Evolutionary conservation across 1,284 basidiomycete species (phyloP), one percentile per base, ranked within the genome.

Genomic region (Vanrija sp.): DNA sequence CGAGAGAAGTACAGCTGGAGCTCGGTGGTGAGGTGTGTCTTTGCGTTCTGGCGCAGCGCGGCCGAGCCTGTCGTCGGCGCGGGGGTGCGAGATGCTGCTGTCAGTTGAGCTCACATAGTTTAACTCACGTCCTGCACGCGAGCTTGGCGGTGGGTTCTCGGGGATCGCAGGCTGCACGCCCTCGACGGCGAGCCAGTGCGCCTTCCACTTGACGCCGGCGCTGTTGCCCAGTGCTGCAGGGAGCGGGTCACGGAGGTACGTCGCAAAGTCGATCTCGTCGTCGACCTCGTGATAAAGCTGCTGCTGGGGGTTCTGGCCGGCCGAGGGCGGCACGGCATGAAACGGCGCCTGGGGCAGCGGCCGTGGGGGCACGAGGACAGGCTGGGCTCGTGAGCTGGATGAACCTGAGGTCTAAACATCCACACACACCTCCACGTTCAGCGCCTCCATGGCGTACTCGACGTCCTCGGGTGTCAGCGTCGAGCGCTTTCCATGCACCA

Each of bases 141-240:
- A 54, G 18, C 63, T 60, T 16, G 78, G 79, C 1, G 91, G 88
- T 0, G 96, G 96, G 70, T 98, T 99, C 75, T 98, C 93, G 6
- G 93, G 91, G 43, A 97, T 89, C 16, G 94, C 84, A 0, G 96
- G 95, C 71, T 98, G 95, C 4, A 99, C 89, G 38, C 96, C 95
- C 71, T 99, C 95, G 23, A 98, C 91, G 0, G 95, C 94, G 21
- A 99, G 82, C 96, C 95, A 98, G 73, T 98, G 95, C 5, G 93
- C 91, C 23, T 73, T 75, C 77, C 77, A 78, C 52, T 72, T 68
- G 23, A 78, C 75, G 8, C 72, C 72, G 0, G 71, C 70, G 9
- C 68, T 67, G 57, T 67, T 69, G 14, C 65, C 65, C 18, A 73
- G 54, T 19, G 68, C 71, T 1, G 71, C 57, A 0, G 72, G 73